Conservation (phyloP, 2,329 filamentous ascomycete genomes). For the Curvularia hawaiiensis region DNA sequence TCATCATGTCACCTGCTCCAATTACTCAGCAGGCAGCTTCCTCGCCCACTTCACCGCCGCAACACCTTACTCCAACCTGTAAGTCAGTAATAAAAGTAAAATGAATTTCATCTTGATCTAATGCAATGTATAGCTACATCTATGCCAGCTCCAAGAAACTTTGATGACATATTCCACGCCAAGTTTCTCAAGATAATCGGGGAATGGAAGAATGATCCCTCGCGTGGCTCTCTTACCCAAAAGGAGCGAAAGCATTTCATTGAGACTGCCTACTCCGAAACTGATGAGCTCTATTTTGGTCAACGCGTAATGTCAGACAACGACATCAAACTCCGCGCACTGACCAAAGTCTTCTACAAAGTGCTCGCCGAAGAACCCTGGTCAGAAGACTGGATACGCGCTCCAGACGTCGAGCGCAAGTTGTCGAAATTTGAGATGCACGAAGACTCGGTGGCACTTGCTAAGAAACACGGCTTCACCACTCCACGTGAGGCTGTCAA, state of each 20-base stretch:
- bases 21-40: slow-evolving; percentile 29
- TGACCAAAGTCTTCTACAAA: slow-evolving; percentile 47
- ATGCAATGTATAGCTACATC: slow-evolving; percentile 17
- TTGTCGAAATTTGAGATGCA: slow-evolving; percentile 47
- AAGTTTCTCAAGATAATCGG: slow-evolving; percentile 44
- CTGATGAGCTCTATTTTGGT: slow-evolving; percentile 40
- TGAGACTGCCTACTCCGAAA: slow-evolving; percentile 36
- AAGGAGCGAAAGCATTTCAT: slow-evolving; percentile 44
- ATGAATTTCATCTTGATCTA: background rate
- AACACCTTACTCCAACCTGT: slow-evolving; percentile 23
- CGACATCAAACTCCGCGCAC: slow-evolving; percentile 44
- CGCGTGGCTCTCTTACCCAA: slow-evolving; percentile 34
- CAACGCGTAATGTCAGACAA: slow-evolving; percentile 34
- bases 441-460: slow-evolving; percentile 41
- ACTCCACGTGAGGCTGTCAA: slow-evolving; percentile 42
- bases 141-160: slow-evolving; percentile 27
- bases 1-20: slow-evolving; percentile 44
- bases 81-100: slow-evolving; percentile 1
- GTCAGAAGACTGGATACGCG: slow-evolving; percentile 46
- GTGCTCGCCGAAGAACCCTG: slow-evolving; percentile 47
- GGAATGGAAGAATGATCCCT: slow-evolving; percentile 39
- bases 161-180: slow-evolving; percentile 44
- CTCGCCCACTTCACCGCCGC: slow-evolving; percentile 29
- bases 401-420: slow-evolving; percentile 46
- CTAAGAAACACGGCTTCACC: slow-evolving; percentile 32